Conservation (phyloP, 169 alveolate genomes). For the Pseudocohnilembus persalinus region DNA sequence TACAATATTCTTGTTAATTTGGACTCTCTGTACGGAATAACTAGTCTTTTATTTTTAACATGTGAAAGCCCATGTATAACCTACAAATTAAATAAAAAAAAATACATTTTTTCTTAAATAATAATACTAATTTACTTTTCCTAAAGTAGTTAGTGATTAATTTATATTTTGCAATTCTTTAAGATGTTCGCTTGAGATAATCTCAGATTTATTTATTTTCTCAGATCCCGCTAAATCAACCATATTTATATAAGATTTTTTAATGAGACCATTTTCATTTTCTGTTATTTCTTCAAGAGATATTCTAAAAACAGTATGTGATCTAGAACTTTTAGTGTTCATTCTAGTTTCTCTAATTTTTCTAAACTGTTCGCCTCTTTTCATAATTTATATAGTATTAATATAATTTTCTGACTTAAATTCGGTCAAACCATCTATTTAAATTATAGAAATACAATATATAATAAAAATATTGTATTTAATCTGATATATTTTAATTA, state of each 20-base stretch:
- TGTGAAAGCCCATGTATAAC: too few species aligned
- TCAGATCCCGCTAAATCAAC: conserved; percentile 90
- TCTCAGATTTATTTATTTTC: conserved; percentile 71
- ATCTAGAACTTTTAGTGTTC: conserved; percentile 81
- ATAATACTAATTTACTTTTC: conserved; percentile 73
- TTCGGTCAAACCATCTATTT: conserved; percentile 66
- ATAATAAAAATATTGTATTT: background rate
- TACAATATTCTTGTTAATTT: conserved; percentile 70
- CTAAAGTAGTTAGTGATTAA: conserved; percentile 74
- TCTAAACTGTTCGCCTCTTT: conserved; percentile 84
- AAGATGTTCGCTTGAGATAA: conserved; percentile 63
- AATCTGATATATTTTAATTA: too few species aligned
- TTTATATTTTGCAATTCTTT: conserved; percentile 78
- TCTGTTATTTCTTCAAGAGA: conserved; percentile 63
- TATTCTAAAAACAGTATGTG: conserved; percentile 78
- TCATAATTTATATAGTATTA: conserved; percentile 69
- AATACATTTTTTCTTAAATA: background rate
- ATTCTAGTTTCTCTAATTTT: conserved; percentile 76
- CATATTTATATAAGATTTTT: conserved; percentile 71
- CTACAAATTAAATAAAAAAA: too few species aligned
- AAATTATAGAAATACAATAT: background rate
- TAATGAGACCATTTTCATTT: conserved; percentile 53
- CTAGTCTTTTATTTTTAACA: too few species aligned
- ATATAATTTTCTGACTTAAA: conserved; percentile 60
- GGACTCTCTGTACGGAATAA: conserved; percentile 72